phyloP scores from a whole-genome alignment of 2,329 filamentous ascomycete species.

The Pseudocercospora fijiensis region DNA sequence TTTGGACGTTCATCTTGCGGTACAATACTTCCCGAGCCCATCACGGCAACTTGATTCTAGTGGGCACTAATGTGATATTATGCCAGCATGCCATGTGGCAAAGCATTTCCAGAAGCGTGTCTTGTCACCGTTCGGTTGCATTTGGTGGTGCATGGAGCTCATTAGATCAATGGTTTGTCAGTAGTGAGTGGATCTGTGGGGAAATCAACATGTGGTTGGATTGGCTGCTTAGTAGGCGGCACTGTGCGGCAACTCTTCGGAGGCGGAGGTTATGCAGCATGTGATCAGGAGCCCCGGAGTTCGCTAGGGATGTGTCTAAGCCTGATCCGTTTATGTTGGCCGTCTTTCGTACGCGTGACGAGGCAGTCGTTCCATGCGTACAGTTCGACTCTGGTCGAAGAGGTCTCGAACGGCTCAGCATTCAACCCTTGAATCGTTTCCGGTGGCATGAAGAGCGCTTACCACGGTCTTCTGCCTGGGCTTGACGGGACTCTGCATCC shows the following conservation, averaged over 20 bases:
- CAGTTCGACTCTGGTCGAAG: too few relatives aligned
- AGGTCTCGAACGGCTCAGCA: too few relatives aligned
- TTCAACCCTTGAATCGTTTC: too few relatives aligned
- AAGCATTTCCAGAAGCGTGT: background rate
- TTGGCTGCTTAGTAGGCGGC: background rate
- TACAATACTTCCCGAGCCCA: slow-evolving; percentile 10
- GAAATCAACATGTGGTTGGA: slow-evolving; percentile 1
- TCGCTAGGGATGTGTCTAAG: background rate
- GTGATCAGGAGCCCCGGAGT: slow-evolving; percentile 1
- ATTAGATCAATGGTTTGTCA: background rate
- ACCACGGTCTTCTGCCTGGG: too few relatives aligned
- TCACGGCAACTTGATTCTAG: background rate
- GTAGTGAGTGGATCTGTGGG: slow-evolving; percentile 9
- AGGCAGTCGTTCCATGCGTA: too few relatives aligned
- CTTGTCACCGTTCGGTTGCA: background rate
- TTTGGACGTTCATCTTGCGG: slow-evolving; percentile 5
- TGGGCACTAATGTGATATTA: background rate
- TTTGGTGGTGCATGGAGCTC: background rate
- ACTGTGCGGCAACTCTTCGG: background rate
- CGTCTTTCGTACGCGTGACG: background rate
- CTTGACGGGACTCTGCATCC: background rate
- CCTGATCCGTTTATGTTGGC: background rate
- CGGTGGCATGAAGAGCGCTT: too few relatives aligned
- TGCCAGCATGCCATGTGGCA: background rate
- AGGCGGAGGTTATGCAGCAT: slow-evolving; percentile 1